These are phyloP conservation scores for Hypoxylon rubiginosum DNA, from an alignment of 2,329 filamentous ascomycete species.

Conservation along the genomic window DNA sequence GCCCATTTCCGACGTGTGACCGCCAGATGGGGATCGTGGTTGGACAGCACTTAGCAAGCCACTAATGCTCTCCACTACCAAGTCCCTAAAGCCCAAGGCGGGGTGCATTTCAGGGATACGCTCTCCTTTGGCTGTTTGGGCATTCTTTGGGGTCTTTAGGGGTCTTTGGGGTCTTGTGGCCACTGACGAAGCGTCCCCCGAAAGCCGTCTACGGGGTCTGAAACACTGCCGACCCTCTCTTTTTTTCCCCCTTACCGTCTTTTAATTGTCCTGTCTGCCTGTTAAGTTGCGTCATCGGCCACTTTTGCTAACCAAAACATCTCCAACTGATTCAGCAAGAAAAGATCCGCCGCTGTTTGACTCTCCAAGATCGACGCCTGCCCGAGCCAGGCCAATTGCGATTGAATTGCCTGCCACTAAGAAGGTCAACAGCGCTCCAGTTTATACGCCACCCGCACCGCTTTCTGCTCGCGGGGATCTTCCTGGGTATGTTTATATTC, in stretches of 20 bases:
- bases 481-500: slow-evolving; percentile 70
- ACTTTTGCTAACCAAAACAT: slow-evolving; percentile 41
- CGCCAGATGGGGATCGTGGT: slow-evolving; percentile 27
- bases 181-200: slow-evolving; percentile 14
- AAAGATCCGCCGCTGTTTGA: slow-evolving; percentile 45
- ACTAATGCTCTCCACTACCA: slow-evolving; percentile 42
- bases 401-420: slow-evolving; percentile 63
- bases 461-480: slow-evolving; percentile 71
- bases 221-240: slow-evolving; percentile 29
- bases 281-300: slow-evolving; percentile 42
- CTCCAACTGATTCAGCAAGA: slow-evolving; percentile 44
- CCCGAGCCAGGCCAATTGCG: slow-evolving; percentile 63
- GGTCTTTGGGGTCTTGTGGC: slow-evolving; percentile 14
- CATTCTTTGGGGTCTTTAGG: slow-evolving; percentile 18
- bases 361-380: slow-evolving; percentile 44
- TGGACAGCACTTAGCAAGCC: slow-evolving; percentile 37
- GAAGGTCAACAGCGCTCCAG: slow-evolving; percentile 57
- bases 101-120: slow-evolving; percentile 42
- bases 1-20: slow-evolving; percentile 32
- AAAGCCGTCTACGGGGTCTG: slow-evolving; percentile 12
- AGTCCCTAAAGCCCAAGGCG: slow-evolving; percentile 34
- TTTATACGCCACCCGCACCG: slow-evolving; percentile 62
- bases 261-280: slow-evolving; percentile 16
- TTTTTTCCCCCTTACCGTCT: slow-evolving; percentile 25
- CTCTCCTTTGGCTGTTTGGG: slow-evolving; percentile 32